phyloP scores from a whole-genome alignment of 768 basidiomycete genomes.

The Polyporus arcularius region DNA sequence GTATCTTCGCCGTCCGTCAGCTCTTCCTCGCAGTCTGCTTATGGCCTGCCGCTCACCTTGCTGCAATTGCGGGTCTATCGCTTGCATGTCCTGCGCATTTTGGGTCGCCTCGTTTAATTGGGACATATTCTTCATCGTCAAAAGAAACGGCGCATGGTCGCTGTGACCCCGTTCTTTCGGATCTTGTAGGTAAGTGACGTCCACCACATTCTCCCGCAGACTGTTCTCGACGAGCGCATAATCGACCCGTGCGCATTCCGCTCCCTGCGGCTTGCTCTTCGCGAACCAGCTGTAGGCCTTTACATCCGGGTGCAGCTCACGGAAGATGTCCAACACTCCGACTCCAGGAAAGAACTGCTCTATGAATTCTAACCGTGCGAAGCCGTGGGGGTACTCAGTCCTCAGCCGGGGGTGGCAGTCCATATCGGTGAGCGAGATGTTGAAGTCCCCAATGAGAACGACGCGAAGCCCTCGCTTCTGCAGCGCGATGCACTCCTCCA shows the following conservation, averaged over 20 bases:
- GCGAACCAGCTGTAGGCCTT: conserved; percentile 29
- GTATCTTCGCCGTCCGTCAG: not conserved
- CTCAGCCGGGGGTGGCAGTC: conserved; percentile 26
- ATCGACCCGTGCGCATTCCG: conserved; percentile 28
- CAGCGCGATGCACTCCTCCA: conserved; percentile 23
- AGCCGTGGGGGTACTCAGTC: conserved; percentile 26
- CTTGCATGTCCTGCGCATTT: not conserved
- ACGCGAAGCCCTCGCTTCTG: conserved; percentile 24
- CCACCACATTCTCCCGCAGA: conserved; percentile 17
- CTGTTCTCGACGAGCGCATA: conserved; percentile 25
- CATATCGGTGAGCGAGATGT: conserved; percentile 23
- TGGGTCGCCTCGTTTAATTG: not conserved
- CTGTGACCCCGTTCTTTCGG: conserved; percentile 26
- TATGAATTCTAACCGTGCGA: conserved; percentile 26
- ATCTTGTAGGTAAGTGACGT: conserved; percentile 25
- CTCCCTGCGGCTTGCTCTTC: conserved; percentile 27
- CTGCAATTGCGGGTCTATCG: not conserved
- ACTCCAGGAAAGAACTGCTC: conserved; percentile 25
- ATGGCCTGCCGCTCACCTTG: no score
- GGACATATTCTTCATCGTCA: conserved; percentile 22
- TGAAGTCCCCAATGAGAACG: conserved; percentile 30
- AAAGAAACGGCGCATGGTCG: conserved; percentile 26
- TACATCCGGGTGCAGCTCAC: conserved; percentile 20
- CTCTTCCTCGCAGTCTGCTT: not conserved
- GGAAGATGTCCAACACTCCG: conserved; percentile 25